Base-by-base conservation (phyloP, 225 moss, liverwort and hornwort species). In the Lunularia cruciata region DNA sequence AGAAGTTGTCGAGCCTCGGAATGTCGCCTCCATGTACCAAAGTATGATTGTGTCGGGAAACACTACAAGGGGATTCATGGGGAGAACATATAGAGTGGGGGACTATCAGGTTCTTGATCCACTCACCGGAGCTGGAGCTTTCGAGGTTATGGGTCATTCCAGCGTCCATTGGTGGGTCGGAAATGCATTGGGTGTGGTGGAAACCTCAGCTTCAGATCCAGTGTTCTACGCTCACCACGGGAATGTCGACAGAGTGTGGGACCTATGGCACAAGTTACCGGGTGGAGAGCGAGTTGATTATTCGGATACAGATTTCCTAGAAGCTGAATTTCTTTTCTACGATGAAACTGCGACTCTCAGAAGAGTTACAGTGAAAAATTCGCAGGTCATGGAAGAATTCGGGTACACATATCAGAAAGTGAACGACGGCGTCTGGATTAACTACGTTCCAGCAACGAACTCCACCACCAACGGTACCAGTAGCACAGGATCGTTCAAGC, bases 131-230 rank as follows among this genome's bases (percentile, higher is more conserved):
- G 48, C 48, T 0, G 58, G 89, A 0, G 78, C 72, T 12, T 15
- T 90, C 20, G 92, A 92, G 51, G 65, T 63, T 32, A 4, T 83
- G 2, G 80, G 85, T 1, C 92, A 92, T 39, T 86, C 83, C 0
- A 42, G 57, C 15, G 79, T 85, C 8, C 92, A 92, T 46, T 49
- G 77, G 22, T 85, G 90, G 42, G 81, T 79, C 0, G 79, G 48
- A 0, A 72, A 80, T 13, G 85, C 81, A 31, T 83, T 86, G 83
- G 86, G 86, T 0, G 75, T 76, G 18, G 75, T 84, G 33, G 49
- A 79, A 30, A 57, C 48, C 31, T 60, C 79, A 20, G 80, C 75
- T 13, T 47, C 18, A 22, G 83, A 83, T 47, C 83, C 83, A 18
- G 64, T 79, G 13, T 79, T 79, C n/a, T 79, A 46, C 25, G 37